These are phyloP conservation scores for Tetradesmus obliquus DNA, from an alignment of 139 green algal species.

Conservation along the genomic window DNA sequence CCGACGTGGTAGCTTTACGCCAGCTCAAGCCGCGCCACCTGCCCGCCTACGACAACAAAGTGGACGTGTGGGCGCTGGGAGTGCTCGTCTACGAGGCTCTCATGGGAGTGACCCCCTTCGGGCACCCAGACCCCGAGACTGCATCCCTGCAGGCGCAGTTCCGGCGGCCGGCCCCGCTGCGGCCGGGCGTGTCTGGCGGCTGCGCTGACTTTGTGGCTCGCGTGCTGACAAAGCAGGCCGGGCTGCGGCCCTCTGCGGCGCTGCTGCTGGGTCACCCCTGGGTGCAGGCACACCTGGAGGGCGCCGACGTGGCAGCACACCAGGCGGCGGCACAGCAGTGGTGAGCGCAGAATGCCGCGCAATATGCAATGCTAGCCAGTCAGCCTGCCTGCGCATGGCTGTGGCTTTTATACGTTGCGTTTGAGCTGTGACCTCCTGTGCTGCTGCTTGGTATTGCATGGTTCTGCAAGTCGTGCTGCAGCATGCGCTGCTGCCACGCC, in stretches of 20 bases:
- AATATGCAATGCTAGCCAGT: too few relatives aligned
- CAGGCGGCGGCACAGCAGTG: background rate
- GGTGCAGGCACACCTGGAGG: conserved; percentile 34
- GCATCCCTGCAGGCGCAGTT: conserved; percentile 32
- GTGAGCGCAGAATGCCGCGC: background rate
- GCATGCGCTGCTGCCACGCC: background rate
- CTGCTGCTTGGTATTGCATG: background rate
- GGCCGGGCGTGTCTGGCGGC: background rate
- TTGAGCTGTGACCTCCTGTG: background rate
- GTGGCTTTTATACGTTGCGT: too few relatives aligned
- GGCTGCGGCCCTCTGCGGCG: conserved; percentile 51
- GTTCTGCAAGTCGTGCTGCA: background rate
- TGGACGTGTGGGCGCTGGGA: conserved; percentile 68
- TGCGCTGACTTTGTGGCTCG: conserved; percentile 48
- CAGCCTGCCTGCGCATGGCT: background rate
- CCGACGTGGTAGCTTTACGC: conserved; percentile 60
- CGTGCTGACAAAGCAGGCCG: conserved; percentile 50
- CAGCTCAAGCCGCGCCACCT: conserved; percentile 66
- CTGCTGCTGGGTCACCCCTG: conserved; percentile 63
- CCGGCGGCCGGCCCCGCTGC: background rate
- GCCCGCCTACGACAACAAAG: conserved; percentile 71
- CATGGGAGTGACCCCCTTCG: conserved; percentile 67
- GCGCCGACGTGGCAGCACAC: background rate
- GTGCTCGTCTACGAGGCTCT: conserved; percentile 65
- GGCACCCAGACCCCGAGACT: background rate